These are phyloP conservation scores for Nepenthes gracilis DNA, from an alignment of 148 eudicot species.

Conservation along the genomic window DNA sequence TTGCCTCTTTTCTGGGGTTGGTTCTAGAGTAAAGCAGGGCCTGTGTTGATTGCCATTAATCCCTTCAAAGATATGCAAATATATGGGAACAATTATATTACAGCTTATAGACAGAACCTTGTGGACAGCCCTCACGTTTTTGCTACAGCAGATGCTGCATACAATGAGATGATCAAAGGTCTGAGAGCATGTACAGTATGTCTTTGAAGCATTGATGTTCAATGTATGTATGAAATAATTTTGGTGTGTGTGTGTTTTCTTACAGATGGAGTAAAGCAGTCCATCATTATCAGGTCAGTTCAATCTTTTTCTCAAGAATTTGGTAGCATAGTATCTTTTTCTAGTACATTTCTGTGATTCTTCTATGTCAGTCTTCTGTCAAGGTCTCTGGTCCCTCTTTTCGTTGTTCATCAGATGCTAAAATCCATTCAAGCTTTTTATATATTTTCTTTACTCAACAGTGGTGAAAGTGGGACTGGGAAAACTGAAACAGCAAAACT, in stretches of 20 bases:
- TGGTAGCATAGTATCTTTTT: not conserved
- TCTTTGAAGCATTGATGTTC: slow-evolving; percentile 9
- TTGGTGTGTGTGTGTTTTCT: slow-evolving; percentile 9
- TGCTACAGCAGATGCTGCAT: slow-evolving; percentile 65
- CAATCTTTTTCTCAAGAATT: not conserved
- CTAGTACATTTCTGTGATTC: not conserved
- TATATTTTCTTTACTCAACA: slow-evolving; percentile 15
- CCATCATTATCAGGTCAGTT: slow-evolving; percentile 82
- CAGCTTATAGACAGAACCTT: slow-evolving; percentile 58
- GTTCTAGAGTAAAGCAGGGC: slow-evolving; percentile 81
- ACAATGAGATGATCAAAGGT: slow-evolving; percentile 86
- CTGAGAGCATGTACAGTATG: slow-evolving; percentile 4
- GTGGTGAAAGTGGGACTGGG: slow-evolving; percentile 99
- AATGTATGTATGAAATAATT: slow-evolving; percentile 1
- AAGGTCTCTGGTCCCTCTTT: too few relatives aligned
- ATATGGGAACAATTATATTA: slow-evolving; percentile 49
- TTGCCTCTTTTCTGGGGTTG: slow-evolving; percentile 7
- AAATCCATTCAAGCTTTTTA: not conserved
- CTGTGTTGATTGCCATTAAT: slow-evolving; percentile 83
- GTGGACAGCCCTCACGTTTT: slow-evolving; percentile 85
- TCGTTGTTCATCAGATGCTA: too few relatives aligned
- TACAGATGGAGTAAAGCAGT: slow-evolving; percentile 82
- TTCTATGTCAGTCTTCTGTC: not conserved
- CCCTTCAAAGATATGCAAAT: slow-evolving; percentile 72
- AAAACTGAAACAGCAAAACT: slow-evolving; percentile 93